A percentile compares a stretch with the other conserved stretches of the same genome.
Evolutionary conservation across 2,329 filamentous ascomycete genomes (phyloP).

Genomic region (Fusarium sp.): DNA sequence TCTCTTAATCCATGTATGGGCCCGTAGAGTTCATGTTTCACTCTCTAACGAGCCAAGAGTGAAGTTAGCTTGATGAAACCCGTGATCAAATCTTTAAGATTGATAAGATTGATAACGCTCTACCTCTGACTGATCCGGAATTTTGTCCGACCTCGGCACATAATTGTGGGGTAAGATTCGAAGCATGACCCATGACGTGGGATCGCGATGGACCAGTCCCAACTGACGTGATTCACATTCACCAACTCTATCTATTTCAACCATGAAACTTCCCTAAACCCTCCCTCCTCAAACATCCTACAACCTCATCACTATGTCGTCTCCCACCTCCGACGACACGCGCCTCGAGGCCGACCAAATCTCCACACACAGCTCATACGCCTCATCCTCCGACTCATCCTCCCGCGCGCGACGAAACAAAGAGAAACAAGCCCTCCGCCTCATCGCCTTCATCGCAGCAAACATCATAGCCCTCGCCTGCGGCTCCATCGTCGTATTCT

Average conservation of each 20-base stretch:
- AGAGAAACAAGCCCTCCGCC: constrained; percentile 50
- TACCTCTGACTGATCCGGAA: background rate
- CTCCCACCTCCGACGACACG: constrained; percentile 25
- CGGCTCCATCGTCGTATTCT: constrained; percentile 92
- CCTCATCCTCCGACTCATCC: constrained; percentile 28
- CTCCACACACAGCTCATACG: constrained; percentile 39
- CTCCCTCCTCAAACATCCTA: background rate
- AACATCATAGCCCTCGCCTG: constrained; percentile 76
- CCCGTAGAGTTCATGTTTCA: background rate
- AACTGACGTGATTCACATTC: constrained; percentile 26
- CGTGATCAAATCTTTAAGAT: background rate
- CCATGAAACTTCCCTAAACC: constrained; percentile 17
- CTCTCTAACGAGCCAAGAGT: background rate
- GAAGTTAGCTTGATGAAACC: background rate
- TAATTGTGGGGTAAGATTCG: constrained; percentile 7
- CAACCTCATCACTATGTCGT: constrained; percentile 29
- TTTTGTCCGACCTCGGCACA: constrained; percentile 24
- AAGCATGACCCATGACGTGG: constrained; percentile 35
- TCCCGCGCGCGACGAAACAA: constrained; percentile 39
- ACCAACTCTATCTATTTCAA: background rate
- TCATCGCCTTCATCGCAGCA: constrained; percentile 63
- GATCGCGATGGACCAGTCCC: constrained; percentile 26
- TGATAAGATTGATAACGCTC: constrained; percentile 7
- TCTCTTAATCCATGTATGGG: background rate
- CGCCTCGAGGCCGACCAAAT: constrained; percentile 39